These are phyloP conservation scores for Leccinum variicolor DNA, from an alignment of 768 basidiomycete genomes.

Conservation along the genomic window DNA sequence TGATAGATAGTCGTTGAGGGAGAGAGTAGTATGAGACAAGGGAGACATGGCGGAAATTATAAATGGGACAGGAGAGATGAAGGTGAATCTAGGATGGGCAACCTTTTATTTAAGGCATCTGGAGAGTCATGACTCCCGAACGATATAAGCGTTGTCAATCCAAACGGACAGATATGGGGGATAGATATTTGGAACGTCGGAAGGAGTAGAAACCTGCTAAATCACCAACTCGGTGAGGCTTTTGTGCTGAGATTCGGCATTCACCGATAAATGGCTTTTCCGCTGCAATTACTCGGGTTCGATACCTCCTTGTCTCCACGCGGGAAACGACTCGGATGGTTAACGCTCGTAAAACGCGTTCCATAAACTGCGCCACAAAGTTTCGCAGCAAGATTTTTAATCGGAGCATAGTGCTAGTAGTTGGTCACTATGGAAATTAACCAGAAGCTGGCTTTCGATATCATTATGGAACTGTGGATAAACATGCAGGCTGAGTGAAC, in stretches of 20 bases:
- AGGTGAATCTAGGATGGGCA: neutral
- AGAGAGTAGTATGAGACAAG: conserved; percentile 43
- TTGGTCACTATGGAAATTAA: neutral
- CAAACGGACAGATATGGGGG: neutral
- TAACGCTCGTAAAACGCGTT: neutral
- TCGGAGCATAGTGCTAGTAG: neutral
- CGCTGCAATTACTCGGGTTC: neutral
- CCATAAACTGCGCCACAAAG: neutral
- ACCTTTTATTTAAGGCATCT: neutral
- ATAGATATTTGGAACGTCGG: neutral
- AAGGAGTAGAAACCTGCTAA: neutral
- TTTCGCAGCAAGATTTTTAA: neutral
- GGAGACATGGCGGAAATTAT: conserved; percentile 35
- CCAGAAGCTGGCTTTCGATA: neutral
- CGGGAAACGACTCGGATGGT: neutral
- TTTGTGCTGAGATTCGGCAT: neutral
- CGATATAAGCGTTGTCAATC: neutral
- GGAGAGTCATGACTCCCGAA: neutral
- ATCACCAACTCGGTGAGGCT: neutral
- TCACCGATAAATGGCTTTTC: neutral
- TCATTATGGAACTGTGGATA: neutral
- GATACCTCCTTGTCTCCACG: neutral
- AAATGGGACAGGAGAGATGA: too few species aligned
- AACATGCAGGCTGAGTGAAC: neutral
- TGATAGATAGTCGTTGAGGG: neutral